Base-by-base conservation (phyloP, 805 yeast species). In the Tetrapisispora iriomotensis region DNA sequence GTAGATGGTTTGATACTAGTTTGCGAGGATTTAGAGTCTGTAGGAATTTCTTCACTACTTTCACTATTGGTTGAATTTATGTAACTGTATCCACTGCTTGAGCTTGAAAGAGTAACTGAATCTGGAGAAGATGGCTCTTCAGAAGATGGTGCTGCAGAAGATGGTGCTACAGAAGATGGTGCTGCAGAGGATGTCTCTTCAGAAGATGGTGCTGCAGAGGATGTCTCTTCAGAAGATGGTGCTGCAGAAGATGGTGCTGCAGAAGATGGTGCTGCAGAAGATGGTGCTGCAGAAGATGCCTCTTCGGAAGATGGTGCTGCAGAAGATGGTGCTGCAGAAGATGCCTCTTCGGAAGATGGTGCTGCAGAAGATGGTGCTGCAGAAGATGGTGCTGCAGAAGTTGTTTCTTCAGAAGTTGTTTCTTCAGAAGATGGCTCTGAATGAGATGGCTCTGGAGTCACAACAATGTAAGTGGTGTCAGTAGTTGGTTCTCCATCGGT, bases 381-480 rank as follows among this genome's bases (percentile, higher is more conserved):
- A 27, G 17, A 14, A 14, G 10, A 27, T 4, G 15, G n/a, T 14
- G 15, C 29, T 27, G n/a, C 7, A 27, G 17, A 13, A 27, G n/a
- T n/a, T 27, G 18, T 18, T 27, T 10, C n/a, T n/a, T n/a, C n/a
- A n/a, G 9, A n/a, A 13, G 18, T 9, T 10, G 9, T 10, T 8
- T 8, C 18, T 27, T 27, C 18, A 27, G 17, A 14, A 14, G 10
- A 27, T 4, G 15, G n/a, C n/a, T 14, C 29, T 27, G n/a, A 13
- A 27, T 8, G 8, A 27, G n/a, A 8, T 27, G 18, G 18, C 15
- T 10, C 14, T 15, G 38, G 38, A 12, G 38, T 36, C 3, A 25
- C 38, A n/a, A 36, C 34, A 15, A 29, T 13, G 23, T 10, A 36
- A 12, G 29, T 36, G 17, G 38, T 36, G 12, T 36, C 38, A 13